Evolutionary conservation across 2,329 filamentous ascomycete genomes (phyloP).

Genomic region (Penicillium sp.): DNA sequence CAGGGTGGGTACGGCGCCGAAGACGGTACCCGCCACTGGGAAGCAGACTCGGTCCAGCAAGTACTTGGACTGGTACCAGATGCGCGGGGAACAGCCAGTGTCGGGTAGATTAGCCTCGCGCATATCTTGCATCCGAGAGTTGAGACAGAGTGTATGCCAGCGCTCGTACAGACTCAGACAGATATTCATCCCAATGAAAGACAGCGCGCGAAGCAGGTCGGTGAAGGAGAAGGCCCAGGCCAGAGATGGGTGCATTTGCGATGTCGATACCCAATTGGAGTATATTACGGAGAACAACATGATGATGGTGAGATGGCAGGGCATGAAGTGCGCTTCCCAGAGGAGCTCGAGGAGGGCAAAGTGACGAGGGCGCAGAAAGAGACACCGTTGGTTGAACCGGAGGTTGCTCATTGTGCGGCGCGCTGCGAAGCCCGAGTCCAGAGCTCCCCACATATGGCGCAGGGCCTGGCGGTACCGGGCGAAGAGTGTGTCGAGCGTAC

Average conservation of each 20-base stretch:
- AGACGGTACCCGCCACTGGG: conserved; percentile 68
- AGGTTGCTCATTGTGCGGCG: conserved; percentile 52
- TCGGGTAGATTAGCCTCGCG: conserved; percentile 64
- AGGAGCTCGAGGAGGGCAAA: conserved; percentile 66
- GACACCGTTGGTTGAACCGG: conserved; percentile 22
- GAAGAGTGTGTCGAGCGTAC: conserved; percentile 56
- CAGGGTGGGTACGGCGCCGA: conserved; percentile 67
- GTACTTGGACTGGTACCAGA: conserved; percentile 60
- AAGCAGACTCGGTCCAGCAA: conserved; percentile 67
- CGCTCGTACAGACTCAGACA: conserved; percentile 70
- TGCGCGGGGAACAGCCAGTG: conserved; percentile 63
- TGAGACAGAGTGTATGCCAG: conserved; percentile 66
- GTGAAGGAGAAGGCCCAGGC: conserved; percentile 64
- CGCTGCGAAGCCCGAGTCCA: conserved; percentile 69
- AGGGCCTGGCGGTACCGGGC: conserved; percentile 73
- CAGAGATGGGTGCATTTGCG: conserved; percentile 57
- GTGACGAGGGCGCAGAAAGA: conserved; percentile 52
- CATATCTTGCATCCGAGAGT: conserved; percentile 68
- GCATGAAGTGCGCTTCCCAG: conserved; percentile 75
- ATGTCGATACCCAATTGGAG: conserved; percentile 56
- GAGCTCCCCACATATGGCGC: conserved; percentile 75
- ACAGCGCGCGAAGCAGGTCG: conserved; percentile 62
- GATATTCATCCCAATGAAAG: conserved; percentile 65
- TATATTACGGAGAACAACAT: conserved; percentile 66
- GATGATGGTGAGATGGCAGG: conserved; percentile 68